Base-by-base conservation (phyloP, 169 alveolate species). In the Cryptosporidium muris region DNA sequence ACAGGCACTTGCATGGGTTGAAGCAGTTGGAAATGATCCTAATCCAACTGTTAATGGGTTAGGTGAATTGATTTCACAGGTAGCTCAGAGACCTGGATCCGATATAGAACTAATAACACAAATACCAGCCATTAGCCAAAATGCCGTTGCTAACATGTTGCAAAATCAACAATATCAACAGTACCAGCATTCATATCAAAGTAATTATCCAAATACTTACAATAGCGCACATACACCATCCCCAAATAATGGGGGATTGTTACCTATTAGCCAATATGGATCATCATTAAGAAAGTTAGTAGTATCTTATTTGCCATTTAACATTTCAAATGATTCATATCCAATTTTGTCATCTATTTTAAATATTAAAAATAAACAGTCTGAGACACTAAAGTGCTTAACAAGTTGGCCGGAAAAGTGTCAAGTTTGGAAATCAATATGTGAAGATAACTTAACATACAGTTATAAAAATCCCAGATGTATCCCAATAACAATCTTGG, bases 1-100 rank as follows among this genome's bases (percentile, higher is more conserved):
- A 58, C 85, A 74, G 49, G 85, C 85, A 2, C 37, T 74, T 8
- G 85, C 85, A 14, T 74, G 85, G 85, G 85, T 74, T 34, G 85
- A 74, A 49, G 85, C 85, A 3, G 85, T 74, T 5, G 85, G 85
- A 2, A 74, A 74, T n/a, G 85, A 74, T 48, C 85, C 85, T 36
- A 74, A 74, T 60, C 85, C 85, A 5, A 68, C 85, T 37, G 85
- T 74, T 3, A 74, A 74, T 60, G 85, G 85, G 60, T 60, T 74
- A 11, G 85, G 85, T 12, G 85, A 74, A 51, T 60, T 74, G 5
- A 74, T 74, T 34, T 74, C 85, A 3, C 85, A 74, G 60, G 85
- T 74, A 11, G 85, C 85, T 56, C 85, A 74, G 60, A 74, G 85
- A 60, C 85, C 85, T 14, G 60, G 60, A 37, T 74, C 85, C 11